A percentile compares a stretch with the other conserved stretches of the same genome.
phyloP scores from a whole-genome alignment of 192 early-diverging fungal species.

The Coemansia sp. region DNA sequence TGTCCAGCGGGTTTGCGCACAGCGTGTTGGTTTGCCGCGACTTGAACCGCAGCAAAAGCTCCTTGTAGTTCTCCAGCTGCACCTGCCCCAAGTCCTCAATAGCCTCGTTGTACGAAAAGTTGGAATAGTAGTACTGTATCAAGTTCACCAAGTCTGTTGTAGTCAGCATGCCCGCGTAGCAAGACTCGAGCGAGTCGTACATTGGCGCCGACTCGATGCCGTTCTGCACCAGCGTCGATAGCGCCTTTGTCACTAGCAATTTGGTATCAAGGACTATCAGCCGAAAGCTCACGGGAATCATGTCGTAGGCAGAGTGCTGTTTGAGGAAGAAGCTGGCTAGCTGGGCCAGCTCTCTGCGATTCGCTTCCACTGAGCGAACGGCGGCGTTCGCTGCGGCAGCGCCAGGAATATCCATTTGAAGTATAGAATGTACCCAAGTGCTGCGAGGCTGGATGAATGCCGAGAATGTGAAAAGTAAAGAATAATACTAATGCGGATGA shows the following conservation, averaged over 20 bases:
- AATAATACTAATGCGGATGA: neutral
- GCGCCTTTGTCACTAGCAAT: slow-evolving; percentile 87
- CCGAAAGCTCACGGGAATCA: slow-evolving; percentile 85
- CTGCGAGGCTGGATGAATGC: neutral
- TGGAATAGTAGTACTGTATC: slow-evolving; percentile 87
- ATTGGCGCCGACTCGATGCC: slow-evolving; percentile 93
- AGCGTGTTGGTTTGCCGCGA: slow-evolving; percentile 57
- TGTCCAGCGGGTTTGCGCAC: slow-evolving; percentile 79
- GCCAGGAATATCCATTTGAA: slow-evolving; percentile 37
- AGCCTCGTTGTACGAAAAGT: slow-evolving; percentile 75
- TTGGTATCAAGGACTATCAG: slow-evolving; percentile 89
- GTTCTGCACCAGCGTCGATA: slow-evolving; percentile 90
- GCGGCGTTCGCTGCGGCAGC: slow-evolving; percentile 6
- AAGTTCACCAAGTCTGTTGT: slow-evolving; percentile 95
- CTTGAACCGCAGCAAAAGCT: slow-evolving; percentile 50
- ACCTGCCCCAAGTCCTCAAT: slow-evolving; percentile 81
- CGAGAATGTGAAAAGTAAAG: slow-evolving; percentile 8
- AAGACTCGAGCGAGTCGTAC: slow-evolving; percentile 76
- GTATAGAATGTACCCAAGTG: neutral
- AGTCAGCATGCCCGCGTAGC: slow-evolving; percentile 93
- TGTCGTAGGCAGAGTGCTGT: slow-evolving; percentile 86
- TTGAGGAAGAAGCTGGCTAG: slow-evolving; percentile 65
- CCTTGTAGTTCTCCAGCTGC: slow-evolving; percentile 52
- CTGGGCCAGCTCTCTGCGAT: slow-evolving; percentile 53
- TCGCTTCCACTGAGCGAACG: slow-evolving; percentile 16